Conservation (phyloP, 2,329 filamentous ascomycete genomes). For the Cercospora sp. region DNA sequence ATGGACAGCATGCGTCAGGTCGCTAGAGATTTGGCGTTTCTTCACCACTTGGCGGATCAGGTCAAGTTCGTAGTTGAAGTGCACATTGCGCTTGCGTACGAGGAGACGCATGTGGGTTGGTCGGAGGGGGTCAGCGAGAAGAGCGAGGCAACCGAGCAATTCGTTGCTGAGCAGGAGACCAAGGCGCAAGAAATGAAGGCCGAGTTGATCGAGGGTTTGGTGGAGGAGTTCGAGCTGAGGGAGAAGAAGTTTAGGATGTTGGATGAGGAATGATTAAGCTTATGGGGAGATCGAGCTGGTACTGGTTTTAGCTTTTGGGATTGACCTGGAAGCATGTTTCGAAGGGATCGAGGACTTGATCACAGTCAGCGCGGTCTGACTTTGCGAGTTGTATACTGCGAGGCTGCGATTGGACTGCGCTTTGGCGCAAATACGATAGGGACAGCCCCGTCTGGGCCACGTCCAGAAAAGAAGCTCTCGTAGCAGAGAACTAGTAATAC, state of each 20-base stretch:
- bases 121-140: background rate
- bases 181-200: background rate
- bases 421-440: background rate
- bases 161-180: background rate
- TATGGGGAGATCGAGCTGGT: background rate
- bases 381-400: background rate
- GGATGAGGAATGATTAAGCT: background rate
- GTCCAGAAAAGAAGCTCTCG: background rate
- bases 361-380: background rate
- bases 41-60: background rate
- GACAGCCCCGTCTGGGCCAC: background rate
- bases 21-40: background rate
- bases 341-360: background rate
- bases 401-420: background rate
- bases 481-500: background rate
- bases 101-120: background rate
- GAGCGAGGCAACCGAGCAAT: background rate
- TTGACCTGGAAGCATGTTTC: background rate
- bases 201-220: background rate
- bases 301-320: background rate
- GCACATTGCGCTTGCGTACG: background rate
- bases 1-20: background rate
- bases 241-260: background rate
- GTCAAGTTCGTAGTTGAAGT: background rate
- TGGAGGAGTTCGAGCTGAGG: background rate